phyloP scores from a whole-genome alignment of 208 protist species.

The Wallacemonas sp. region DNA sequence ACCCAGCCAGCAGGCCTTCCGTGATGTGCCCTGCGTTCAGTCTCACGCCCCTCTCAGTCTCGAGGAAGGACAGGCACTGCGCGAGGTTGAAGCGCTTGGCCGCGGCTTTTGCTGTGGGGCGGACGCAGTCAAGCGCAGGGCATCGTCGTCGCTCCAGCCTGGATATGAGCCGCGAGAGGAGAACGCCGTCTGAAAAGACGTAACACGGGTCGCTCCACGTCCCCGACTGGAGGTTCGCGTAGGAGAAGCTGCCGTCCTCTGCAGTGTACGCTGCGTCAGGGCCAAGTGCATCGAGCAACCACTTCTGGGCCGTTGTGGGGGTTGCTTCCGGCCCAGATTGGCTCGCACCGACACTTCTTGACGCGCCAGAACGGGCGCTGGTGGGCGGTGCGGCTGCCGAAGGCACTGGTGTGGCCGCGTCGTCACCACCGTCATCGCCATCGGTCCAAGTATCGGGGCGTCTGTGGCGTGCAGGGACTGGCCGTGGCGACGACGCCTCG shows the following conservation, averaged over 20 bases:
- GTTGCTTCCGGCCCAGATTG: no score
- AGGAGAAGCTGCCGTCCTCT: slow-evolving; percentile 45
- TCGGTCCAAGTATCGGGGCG: no score
- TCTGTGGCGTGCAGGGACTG: no score
- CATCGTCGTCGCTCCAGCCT: slow-evolving; percentile 67
- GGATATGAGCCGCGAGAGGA: slow-evolving; percentile 62
- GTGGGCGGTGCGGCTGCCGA: no score
- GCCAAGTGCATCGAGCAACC: slow-evolving; percentile 53
- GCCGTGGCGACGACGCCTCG: no score
- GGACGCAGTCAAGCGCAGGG: slow-evolving; percentile 60
- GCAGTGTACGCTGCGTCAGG: slow-evolving; percentile 46
- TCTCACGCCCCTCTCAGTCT: slow-evolving; percentile 35
- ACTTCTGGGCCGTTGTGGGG: slow-evolving; percentile 23
- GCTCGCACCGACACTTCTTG: no score
- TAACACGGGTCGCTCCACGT: slow-evolving; percentile 26
- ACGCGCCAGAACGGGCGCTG: no score
- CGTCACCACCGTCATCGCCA: no score
- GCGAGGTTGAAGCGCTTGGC: slow-evolving; percentile 79
- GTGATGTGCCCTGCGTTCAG: slow-evolving; percentile 47
- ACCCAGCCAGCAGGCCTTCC: slow-evolving; percentile 53
- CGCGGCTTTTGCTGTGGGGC: slow-evolving; percentile 37
- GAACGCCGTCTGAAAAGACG: slow-evolving; percentile 76
- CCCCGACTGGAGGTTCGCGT: slow-evolving; percentile 5
- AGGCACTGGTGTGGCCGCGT: no score
- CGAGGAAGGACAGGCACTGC: slow-evolving; percentile 67